Base-by-base conservation (phyloP, 2,329 filamentous ascomycete genomes). In the Rutstroemia sp. region DNA sequence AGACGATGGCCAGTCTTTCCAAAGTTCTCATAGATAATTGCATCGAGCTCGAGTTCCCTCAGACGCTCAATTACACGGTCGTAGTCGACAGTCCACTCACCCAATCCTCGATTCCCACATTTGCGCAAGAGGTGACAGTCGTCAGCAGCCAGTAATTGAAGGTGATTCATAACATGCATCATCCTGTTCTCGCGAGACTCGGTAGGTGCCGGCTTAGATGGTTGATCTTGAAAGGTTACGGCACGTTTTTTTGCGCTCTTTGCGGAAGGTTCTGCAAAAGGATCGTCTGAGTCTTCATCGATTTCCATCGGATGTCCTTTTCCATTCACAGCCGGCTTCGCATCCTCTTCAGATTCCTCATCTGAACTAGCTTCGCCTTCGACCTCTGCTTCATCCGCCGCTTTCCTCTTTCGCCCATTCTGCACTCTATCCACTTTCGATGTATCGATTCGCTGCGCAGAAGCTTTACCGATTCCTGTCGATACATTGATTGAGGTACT, bases 31-130 rank as follows among this genome's bases (percentile, higher is more conserved):
- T 87, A 82, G 56, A 97, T 86, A 44, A 91, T 86, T 14, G 85
- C 83, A 70, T 96, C 90, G 30, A 97, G 76, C 69, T 96, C 90
- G 5, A 81, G 74, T 65, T 92, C 86, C 46, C 87, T 84, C 37
- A 97, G 75, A 51, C 80, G 78, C 45, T 82, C 78, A 51, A 89
- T 78, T 4, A 97, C 76, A 8, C 80, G 77, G n/a, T 81, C 78
- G 68, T 94, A 95, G 66, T 96, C 86, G 5, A 97, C 82, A 0
- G 84, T 86, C 89, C 91, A 99, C 66, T 88, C 84, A 34, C 86
- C 84, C 23, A 81, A 78, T 34, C 82, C 83, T 38, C 76, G 73
- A 44, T 73, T 76, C 23, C 86, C 84, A 62, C 83, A 83, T 67
- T 87, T 85, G 19, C 81, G 80, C 51, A 89, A 75, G 63, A 94